Evolutionary conservation across 2,329 filamentous ascomycete species (phyloP), one percentile per base, ranked within the genome.

Genomic region (Diaporthe velutina): DNA sequence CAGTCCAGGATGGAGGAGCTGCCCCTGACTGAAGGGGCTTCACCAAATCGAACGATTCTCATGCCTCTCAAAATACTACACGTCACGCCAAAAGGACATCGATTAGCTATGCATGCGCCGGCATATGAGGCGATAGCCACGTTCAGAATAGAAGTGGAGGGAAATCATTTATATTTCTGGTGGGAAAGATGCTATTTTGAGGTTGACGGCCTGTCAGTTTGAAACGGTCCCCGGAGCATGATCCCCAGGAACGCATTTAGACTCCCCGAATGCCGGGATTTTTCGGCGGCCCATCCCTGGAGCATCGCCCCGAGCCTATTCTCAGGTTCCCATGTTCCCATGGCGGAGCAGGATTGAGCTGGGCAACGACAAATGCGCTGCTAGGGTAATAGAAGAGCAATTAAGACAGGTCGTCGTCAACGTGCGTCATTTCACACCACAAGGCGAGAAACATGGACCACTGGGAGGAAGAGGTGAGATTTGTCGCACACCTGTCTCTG

Each of bases 161-260:
- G 15, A 2, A 9, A 2, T 10, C 13, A 12, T 12, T 25, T 3
- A 25, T 54, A n/a, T 68, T 68, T 33, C 28, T 30, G 48, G 35
- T 30, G 30, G 15, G 22, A 22, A 22, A 2, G 25, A 67, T 54
- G 48, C 45, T 68, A 68, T 68, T 68, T 68, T 38, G 64, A 54
- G 64, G 33, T 35, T 22, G 33, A 28, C n/a, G 13, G 9, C 22
- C 45, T 38, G 58, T 52, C 45, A 19, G 33, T 7, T 28, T 68
- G 48, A 68, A 68, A 68, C 64, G 25, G 64, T 38, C 33, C 33
- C 33, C 17, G 10, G 22, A 40, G 48, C 48, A 68, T 68, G 64
- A 68, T 68, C 48, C 19, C 48, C 45, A 68, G 13, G 6, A 12
- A 22, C 15, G 45, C 45, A 52, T 17, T 22, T 13, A 25, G 45